These are phyloP conservation scores for Aspergillus nidulans DNA, from an alignment of 495 filamentous ascomycete genomes.

Conservation along the genomic window DNA sequence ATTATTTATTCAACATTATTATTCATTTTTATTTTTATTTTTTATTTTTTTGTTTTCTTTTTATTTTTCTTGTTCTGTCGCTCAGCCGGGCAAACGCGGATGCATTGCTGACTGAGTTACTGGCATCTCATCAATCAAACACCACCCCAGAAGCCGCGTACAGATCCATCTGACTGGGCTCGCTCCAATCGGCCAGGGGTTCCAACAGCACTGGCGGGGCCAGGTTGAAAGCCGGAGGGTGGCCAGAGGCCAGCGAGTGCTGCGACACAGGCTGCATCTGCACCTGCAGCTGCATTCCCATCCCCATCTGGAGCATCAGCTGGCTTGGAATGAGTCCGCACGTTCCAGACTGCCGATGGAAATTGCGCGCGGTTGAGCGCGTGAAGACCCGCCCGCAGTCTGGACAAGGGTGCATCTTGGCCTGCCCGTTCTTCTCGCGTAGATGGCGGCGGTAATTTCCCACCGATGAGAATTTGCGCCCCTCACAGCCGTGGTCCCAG, in stretches of 20 bases:
- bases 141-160: background rate
- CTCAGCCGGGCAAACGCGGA: too few relatives aligned
- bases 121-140: background rate
- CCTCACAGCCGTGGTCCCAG: background rate
- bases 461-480: background rate
- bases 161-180: background rate
- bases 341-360: background rate
- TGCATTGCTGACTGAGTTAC: too few relatives aligned
- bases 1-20: too few relatives aligned
- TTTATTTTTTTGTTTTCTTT: too few relatives aligned
- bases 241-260: too few relatives aligned
- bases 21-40: too few relatives aligned
- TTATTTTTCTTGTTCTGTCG: too few relatives aligned
- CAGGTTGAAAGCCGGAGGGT: background rate
- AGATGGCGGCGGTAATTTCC: background rate
- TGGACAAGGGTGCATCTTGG: background rate
- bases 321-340: background rate
- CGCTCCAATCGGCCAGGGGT: too few relatives aligned
- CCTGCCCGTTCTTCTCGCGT: background rate
- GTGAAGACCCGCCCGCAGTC: background rate
- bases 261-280: background rate
- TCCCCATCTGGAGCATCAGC: background rate
- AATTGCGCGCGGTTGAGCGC: background rate
- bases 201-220: background rate
- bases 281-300: background rate